A percentile compares a stretch with the other conserved stretches of the same genome.
phyloP scores from a whole-genome alignment of 257 asterid species.

The Oldenlandia corymbosa region DNA sequence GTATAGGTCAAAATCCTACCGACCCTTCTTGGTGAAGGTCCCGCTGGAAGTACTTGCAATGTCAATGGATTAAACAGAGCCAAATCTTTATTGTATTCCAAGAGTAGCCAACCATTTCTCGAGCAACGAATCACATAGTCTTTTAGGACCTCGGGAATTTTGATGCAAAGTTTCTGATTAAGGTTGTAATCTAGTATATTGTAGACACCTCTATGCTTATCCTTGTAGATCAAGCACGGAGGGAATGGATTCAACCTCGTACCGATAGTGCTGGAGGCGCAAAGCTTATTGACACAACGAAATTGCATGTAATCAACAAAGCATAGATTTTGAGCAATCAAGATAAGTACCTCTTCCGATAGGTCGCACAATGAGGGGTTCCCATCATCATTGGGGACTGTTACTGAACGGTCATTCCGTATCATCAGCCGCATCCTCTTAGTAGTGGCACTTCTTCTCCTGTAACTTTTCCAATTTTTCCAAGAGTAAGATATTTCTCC shows the following conservation, averaged over 20 bases:
- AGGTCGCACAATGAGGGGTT: not conserved
- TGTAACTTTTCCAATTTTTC: too few species aligned
- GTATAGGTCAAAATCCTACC: not conserved
- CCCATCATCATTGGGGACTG: too few species aligned
- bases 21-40: too few species aligned
- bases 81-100: not conserved
- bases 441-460: too few species aligned
- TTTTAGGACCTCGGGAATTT: not conserved
- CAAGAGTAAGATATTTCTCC: too few species aligned
- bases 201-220: not conserved
- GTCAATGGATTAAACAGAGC: not conserved
- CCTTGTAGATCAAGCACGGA: not conserved
- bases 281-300: too few species aligned
- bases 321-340: not conserved
- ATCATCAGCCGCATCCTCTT: too few species aligned
- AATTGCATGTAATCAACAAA: not conserved
- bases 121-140: not conserved
- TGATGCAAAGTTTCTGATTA: not conserved
- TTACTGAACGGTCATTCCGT: too few species aligned
- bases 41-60: not conserved
- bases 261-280: not conserved
- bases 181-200: not conserved
- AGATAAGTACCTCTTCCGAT: not conserved
- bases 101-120: not conserved
- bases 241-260: not conserved